Evolutionary conservation across 352 stramenopile species (phyloP).

Genomic region (Globisporangium uncinulatum): DNA sequence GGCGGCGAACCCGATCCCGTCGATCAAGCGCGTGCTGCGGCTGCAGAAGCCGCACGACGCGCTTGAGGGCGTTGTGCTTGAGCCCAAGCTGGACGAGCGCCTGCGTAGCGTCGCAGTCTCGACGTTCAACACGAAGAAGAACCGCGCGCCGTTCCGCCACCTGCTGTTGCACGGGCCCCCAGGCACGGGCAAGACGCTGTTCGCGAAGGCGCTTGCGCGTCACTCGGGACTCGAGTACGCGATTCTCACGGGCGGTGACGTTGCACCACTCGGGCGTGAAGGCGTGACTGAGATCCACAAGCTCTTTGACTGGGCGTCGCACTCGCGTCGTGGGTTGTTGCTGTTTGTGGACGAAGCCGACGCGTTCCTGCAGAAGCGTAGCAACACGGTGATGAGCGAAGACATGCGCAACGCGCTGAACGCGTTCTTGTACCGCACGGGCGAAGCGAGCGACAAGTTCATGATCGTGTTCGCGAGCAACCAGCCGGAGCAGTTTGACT

Average conservation of each 20-base stretch:
- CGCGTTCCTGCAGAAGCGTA: constrained; percentile 98
- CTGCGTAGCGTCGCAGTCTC: constrained; percentile 94
- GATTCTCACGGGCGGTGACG: constrained; percentile 98
- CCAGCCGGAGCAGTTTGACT: constrained; percentile 98
- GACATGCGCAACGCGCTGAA: constrained; percentile 99
- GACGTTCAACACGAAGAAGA: constrained; percentile 98
- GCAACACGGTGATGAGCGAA: constrained; percentile 91
- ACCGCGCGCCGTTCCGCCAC: constrained; percentile 97
- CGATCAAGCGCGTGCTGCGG: constrained; percentile 85
- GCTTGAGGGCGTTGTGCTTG: constrained; percentile 94
- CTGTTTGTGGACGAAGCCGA: constrained; percentile 99
- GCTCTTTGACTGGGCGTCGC: constrained; percentile 99
- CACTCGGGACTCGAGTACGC: constrained; percentile 98
- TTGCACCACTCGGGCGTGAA: constrained; percentile 96
- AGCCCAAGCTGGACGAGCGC: constrained; percentile 91
- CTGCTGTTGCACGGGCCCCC: constrained; percentile 97
- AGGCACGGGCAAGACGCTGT: constrained; percentile 99
- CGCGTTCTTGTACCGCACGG: constrained; percentile 98
- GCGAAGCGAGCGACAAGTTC: constrained; percentile 97
- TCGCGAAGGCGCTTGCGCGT: constrained; percentile 95
- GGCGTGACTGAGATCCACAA: constrained; percentile 99
- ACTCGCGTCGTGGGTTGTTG: constrained; percentile 92
- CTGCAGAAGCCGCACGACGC: constrained; percentile 89
- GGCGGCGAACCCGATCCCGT: constrained; percentile 80
- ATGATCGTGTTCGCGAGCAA: constrained; percentile 99